Conservation (phyloP, 2,329 filamentous ascomycete genomes). For the Ceratocystis smalleyi region DNA sequence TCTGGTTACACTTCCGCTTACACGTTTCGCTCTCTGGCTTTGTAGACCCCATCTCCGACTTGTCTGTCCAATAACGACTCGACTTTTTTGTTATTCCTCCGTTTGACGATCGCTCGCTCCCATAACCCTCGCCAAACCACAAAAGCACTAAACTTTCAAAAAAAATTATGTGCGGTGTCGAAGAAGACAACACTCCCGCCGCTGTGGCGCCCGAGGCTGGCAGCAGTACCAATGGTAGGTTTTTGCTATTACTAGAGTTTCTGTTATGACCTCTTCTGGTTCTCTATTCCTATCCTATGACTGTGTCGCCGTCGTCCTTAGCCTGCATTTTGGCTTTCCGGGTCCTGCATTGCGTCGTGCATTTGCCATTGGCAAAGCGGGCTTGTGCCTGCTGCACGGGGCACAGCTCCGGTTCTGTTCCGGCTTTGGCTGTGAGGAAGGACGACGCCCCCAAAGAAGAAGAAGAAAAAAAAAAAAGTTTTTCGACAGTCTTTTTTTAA, state of each 20-base stretch:
- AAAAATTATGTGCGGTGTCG: constrained; percentile 14
- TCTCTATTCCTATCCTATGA: neutral
- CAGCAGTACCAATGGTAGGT: constrained; percentile 8
- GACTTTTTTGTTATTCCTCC: neutral
- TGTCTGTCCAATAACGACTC: constrained; percentile 6
- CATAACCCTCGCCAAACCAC: neutral
- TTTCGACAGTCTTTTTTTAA: constrained; percentile 4
- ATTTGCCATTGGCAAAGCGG: neutral
- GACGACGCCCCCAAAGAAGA: constrained; percentile 6
- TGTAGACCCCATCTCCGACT: constrained; percentile 1
- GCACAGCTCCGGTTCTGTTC: constrained; percentile 15
- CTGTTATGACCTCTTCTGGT: neutral
- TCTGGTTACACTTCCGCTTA: constrained; percentile 6
- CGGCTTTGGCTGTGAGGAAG: constrained; percentile 6
- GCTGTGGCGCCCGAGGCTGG: constrained; percentile 6
- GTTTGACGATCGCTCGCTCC: neutral
- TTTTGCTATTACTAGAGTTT: neutral
- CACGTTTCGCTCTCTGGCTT: constrained; percentile 2
- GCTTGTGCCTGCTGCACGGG: neutral
- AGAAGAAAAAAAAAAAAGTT: constrained; percentile 4
- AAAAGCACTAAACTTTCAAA: too few relatives aligned
- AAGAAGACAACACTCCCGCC: constrained; percentile 15
- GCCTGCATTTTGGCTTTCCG: neutral
- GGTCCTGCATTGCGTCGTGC: neutral
- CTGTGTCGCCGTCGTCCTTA: neutral